Evolutionary conservation across 2,329 filamentous ascomycete genomes (phyloP).

Genomic region (Ophiostoma tasmaniense): DNA sequence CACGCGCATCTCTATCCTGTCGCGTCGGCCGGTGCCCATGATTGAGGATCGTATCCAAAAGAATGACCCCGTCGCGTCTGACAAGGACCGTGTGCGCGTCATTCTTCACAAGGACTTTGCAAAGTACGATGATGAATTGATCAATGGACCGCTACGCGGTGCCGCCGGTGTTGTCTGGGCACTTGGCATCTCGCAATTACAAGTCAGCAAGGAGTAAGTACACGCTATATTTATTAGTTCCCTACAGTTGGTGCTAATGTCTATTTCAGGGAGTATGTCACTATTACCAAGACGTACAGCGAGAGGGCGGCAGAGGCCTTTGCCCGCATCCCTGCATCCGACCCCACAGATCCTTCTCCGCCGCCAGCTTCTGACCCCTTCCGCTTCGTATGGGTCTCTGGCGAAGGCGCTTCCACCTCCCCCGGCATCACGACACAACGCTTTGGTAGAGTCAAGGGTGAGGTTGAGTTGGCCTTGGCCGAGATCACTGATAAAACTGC

Average conservation of each 20-base stretch:
- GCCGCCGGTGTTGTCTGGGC: conserved; percentile 68
- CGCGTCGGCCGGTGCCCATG: conserved; percentile 55
- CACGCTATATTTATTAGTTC: not conserved
- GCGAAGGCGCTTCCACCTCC: conserved; percentile 48
- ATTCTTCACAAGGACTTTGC: conserved; percentile 61
- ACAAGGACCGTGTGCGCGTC: conserved; percentile 45
- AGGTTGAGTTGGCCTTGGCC: conserved; percentile 52
- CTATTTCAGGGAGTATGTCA: conserved; percentile 47
- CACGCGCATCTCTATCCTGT: conserved; percentile 59
- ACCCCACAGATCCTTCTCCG: not conserved
- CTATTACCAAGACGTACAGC: conserved; percentile 60
- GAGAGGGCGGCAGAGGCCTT: conserved; percentile 33
- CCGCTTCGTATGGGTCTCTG: conserved; percentile 65
- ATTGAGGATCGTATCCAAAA: conserved; percentile 38
- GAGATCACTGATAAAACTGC: conserved; percentile 33
- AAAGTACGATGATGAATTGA: conserved; percentile 47
- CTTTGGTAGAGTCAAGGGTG: conserved; percentile 59
- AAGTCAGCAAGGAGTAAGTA: conserved; percentile 49
- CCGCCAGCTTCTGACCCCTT: conserved; percentile 34
- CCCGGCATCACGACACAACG: conserved; percentile 48
- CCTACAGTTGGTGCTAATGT: not conserved
- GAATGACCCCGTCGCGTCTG: conserved; percentile 35
- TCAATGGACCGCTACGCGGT: conserved; percentile 48
- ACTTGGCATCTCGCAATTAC: conserved; percentile 53
- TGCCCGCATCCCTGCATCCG: conserved; percentile 6